phyloP scores from a whole-genome alignment of 441 rosid species.

The Oxalis stricta region DNA sequence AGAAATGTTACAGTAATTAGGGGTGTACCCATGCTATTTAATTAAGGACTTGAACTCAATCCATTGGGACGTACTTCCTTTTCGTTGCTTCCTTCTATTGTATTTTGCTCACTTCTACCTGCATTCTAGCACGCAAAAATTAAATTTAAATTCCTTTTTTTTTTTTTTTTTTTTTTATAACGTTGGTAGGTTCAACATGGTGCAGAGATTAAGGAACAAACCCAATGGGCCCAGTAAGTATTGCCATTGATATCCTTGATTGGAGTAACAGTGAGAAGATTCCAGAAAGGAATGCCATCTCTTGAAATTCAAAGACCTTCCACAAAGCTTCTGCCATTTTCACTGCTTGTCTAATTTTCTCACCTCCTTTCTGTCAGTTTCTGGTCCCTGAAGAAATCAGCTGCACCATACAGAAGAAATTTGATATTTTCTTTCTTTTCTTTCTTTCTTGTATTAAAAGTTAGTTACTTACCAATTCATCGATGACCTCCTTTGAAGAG shows the following conservation, averaged over 20 bases:
- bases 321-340: slow-evolving; percentile 62
- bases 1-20: no score
- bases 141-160: neutral
- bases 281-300: slow-evolving; percentile 96
- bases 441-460: neutral
- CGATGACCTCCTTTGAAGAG: slow-evolving; percentile 79
- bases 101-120: slow-evolving; percentile 89
- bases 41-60: slow-evolving; percentile 83
- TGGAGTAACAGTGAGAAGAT: slow-evolving; percentile 85
- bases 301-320: slow-evolving; percentile 81
- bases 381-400: slow-evolving; percentile 88
- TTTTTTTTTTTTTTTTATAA: no score
- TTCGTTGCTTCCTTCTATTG: slow-evolving; percentile 86
- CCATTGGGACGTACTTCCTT: slow-evolving; percentile 81
- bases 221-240: slow-evolving; percentile 86
- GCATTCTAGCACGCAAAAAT: slow-evolving; percentile 48
- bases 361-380: slow-evolving; percentile 72
- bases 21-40: slow-evolving; percentile 54
- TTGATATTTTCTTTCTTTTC: slow-evolving; percentile 4
- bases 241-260: slow-evolving; percentile 82
- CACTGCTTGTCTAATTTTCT: slow-evolving; percentile 59
- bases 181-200: no score
- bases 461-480: slow-evolving; percentile 50
- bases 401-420: slow-evolving; percentile 19
- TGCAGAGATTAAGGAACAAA: slow-evolving; percentile 16